Conservation (phyloP, 1,284 basidiomycete genomes). For the Moesziomyces sp. region DNA sequence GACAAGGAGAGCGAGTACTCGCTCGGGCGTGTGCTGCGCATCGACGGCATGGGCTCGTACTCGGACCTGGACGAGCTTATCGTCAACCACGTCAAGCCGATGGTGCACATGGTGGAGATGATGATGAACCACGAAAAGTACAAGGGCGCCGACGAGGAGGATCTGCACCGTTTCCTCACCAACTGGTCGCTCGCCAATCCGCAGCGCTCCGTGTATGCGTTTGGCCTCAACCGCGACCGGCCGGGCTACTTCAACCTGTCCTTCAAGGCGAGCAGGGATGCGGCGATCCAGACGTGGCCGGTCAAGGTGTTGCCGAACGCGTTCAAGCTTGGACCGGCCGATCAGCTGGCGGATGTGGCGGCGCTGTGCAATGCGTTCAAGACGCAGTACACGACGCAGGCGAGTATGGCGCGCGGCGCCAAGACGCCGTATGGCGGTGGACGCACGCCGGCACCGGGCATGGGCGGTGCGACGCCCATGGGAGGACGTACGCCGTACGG, state of each 20-base stretch:
- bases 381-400: conserved; percentile 65
- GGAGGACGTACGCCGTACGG: conserved; percentile 37
- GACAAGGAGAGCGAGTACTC: conserved; percentile 77
- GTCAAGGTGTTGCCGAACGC: conserved; percentile 65
- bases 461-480: conserved; percentile 41
- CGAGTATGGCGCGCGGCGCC: conserved; percentile 50
- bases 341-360: conserved; percentile 63
- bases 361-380: conserved; percentile 67
- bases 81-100: conserved; percentile 95
- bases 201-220: conserved; percentile 93
- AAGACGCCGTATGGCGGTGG: conserved; percentile 54
- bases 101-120: conserved; percentile 92
- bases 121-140: conserved; percentile 96
- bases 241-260: conserved; percentile 94
- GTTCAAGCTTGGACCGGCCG: conserved; percentile 64
- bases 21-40: conserved; percentile 78
- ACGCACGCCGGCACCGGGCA: conserved; percentile 44
- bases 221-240: conserved; percentile 86
- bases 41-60: conserved; percentile 83
- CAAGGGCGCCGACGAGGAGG: conserved; percentile 84
- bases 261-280: conserved; percentile 81
- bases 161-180: conserved; percentile 72
- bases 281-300: conserved; percentile 67
- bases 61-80: conserved; percentile 97
- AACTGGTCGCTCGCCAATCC: conserved; percentile 83